Evolutionary conservation across 345 rosid genomes (phyloP).

Genomic region (Moricandia arvensis): DNA sequence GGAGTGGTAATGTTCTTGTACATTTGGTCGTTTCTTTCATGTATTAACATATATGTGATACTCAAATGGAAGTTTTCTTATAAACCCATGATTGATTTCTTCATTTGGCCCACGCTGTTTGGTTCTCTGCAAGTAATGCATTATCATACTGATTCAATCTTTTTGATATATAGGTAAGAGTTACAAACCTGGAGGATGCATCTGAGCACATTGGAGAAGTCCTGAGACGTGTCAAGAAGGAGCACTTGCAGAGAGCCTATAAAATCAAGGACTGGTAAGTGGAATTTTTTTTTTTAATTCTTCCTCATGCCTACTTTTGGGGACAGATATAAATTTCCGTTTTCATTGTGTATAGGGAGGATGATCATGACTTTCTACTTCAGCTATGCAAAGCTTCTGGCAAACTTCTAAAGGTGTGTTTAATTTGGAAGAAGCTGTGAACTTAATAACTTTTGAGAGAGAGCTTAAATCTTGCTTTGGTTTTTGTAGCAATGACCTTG

Average conservation of each 20-base stretch:
- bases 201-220: conserved; percentile 91
- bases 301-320: neutral
- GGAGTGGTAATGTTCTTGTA: conserved; percentile 70
- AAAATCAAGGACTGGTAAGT: conserved; percentile 81
- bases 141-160: neutral
- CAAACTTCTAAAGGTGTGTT: conserved; percentile 73
- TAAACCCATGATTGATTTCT: neutral
- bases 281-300: neutral
- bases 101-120: neutral
- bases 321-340: neutral
- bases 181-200: conserved; percentile 82
- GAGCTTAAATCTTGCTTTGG: neutral
- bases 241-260: conserved; percentile 83
- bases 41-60: neutral
- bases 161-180: conserved; percentile 48
- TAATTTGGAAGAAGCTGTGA: neutral
- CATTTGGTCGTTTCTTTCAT: neutral
- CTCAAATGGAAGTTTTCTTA: neutral
- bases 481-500: neutral
- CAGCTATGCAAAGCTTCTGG: conserved; percentile 83
- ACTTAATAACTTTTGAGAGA: neutral
- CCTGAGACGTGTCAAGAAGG: conserved; percentile 82
- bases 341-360: conserved; percentile 51
- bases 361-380: conserved; percentile 75
- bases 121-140: neutral